Base-by-base conservation (phyloP, 257 asterid species). In the Nicotiana tabacum region DNA sequence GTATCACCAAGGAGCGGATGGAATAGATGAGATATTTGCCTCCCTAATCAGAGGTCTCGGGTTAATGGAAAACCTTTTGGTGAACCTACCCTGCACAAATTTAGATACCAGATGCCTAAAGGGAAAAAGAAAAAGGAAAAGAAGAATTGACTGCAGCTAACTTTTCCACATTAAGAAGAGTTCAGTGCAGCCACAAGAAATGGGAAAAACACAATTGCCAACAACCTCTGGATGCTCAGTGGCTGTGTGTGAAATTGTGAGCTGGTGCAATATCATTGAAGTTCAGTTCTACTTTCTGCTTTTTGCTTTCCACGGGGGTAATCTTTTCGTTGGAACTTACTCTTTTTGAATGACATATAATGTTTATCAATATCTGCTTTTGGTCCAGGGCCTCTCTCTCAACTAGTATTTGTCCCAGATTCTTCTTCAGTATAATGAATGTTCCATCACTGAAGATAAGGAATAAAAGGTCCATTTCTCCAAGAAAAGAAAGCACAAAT, bases 251-350 rank as follows among this genome's bases (percentile, higher is more conserved):
- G 35, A n/a, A 69, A 18, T 35, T 78, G 67, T 33, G 82, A 37
- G 82, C 80, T 78, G 70, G 53, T 78, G 82, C 82, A 78, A 61
- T 78, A 60, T 58, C 5, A 58, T 78, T 78, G 70, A 78, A 58
- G 70, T 35, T 56, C 56, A 61, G 57, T 58, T 58, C 55, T 58
- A 21, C 70, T 78, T 78, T 78, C 68, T 58, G 68, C 82, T 78
- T 78, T 78, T 55, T 58, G 68, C 82, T 78, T 78, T 78, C 69
- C 82, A 39, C 9, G 35, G 56, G 12, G 82, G 82, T 58, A 55
- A 32, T 78, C 57, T 61, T 78, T n/a, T 58, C 27, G 21, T 18
- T 35, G 70, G 68, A 78, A 48, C 70, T 57, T 61, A 61, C 69
- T 58, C 82, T 60, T 58, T 78, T 58, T 17, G 33, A 21, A 78